These are phyloP conservation scores for Ceratobasidium sp. DNA, from an alignment of 1,284 basidiomycete species.

Conservation along the genomic window DNA sequence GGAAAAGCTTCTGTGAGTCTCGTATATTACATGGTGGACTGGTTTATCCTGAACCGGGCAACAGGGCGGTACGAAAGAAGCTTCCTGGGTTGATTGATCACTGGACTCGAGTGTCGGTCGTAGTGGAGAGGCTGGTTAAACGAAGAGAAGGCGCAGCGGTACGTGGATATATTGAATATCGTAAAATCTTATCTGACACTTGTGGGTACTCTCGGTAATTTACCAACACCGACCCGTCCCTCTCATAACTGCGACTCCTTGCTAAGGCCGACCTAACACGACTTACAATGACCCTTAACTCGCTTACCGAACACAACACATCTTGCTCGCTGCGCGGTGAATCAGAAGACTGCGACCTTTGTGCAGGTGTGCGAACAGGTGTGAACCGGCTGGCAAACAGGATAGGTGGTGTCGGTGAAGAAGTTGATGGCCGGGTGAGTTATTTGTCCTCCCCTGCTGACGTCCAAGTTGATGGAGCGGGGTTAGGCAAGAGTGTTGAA, in stretches of 20 bases:
- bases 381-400: constrained; percentile 71
- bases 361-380: constrained; percentile 77
- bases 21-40: constrained; percentile 27
- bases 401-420: constrained; percentile 75
- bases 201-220: background rate
- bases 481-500: constrained; percentile 12
- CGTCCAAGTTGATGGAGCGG: constrained; percentile 60
- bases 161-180: constrained; percentile 58
- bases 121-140: constrained; percentile 84
- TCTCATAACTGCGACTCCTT: too few relatives aligned
- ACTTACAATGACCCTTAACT: constrained; percentile 78
- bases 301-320: constrained; percentile 77
- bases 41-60: background rate
- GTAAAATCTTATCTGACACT: too few relatives aligned
- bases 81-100: constrained; percentile 80
- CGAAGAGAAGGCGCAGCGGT: constrained; percentile 87
- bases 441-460: constrained; percentile 51
- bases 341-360: constrained; percentile 75
- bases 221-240: constrained; percentile 46
- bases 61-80: constrained; percentile 71
- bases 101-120: constrained; percentile 86
- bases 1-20: constrained; percentile 77
- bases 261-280: constrained; percentile 85
- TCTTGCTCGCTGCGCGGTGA: constrained; percentile 71
- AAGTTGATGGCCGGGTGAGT: constrained; percentile 78